Evolutionary conservation across 108 stramenopile genomes (phyloP), one percentile per base, ranked within the genome.

Genomic region (Craspedostauros australis): DNA sequence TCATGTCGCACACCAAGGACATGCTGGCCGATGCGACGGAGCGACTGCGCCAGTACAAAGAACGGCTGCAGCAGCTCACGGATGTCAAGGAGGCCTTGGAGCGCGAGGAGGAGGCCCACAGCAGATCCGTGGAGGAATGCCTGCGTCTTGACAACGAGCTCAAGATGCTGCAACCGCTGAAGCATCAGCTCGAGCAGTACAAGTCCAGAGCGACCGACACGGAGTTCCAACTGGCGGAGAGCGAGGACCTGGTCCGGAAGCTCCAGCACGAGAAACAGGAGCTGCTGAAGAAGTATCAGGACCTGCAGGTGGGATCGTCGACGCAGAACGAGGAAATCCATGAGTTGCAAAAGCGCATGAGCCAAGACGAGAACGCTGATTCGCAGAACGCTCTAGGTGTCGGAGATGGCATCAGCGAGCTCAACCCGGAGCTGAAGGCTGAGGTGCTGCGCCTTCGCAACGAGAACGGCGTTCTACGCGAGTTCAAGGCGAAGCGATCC

Each of bases 361-460:
- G n/a, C n/a, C 54, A 68, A 27, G 64, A 73, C 46, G 78, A 84
- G 3, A 37, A 44, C 19, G 45, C 19, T 21, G 68, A 40, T 24
- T 40, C 49, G 7, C 45, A 39, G n/a, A 41, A 42, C 27, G 53
- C 27, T 16, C 33, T 48, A 18, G 54, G 53, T 22, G 61, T 62
- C 0, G 90, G 84, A n/a, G 82, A 77, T 33, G 90, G 86, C 26
- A 68, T 89, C 42, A 83, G 80, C 33, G 90, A 92, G 44, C 54
- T 92, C 14, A 92, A 92, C 68, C 86, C 90, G 0, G 76, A 80
- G 52, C 24, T 92, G 20, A 79, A 72, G 54, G 64, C 64, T 22
- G 90, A 92, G 57, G 39, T 92, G 4, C 53, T 71, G 27, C 68
- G 73, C 16, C 54, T 92, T 24, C 74, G 90, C 24, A 86, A 79